These are phyloP conservation scores for Thalassiosira pacifica DNA, from an alignment of 352 stramenopile genomes.

Conservation along the genomic window DNA sequence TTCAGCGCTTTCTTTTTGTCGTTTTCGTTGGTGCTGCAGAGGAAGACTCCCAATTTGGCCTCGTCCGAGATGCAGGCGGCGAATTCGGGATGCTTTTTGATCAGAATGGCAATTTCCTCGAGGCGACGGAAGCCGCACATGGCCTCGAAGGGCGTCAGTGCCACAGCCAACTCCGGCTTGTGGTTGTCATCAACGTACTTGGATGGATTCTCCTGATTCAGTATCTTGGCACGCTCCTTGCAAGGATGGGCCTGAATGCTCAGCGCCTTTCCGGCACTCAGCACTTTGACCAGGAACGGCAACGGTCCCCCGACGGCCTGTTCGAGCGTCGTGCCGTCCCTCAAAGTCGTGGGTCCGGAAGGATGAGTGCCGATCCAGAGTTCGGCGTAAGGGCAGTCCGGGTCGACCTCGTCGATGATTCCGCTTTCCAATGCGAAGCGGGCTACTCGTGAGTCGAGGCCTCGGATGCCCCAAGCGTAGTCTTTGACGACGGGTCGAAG, in stretches of 20 bases:
- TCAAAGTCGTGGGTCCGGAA: conserved; percentile 69
- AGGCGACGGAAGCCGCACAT: conserved; percentile 96
- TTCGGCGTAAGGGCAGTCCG: conserved; percentile 83
- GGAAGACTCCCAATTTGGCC: conserved; percentile 79
- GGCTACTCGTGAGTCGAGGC: conserved; percentile 78
- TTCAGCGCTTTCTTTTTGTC: conserved; percentile 79
- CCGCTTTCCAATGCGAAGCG: conserved; percentile 70
- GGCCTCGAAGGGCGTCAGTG: conserved; percentile 96
- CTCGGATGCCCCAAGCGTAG: conserved; percentile 83
- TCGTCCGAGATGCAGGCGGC: conserved; percentile 80
- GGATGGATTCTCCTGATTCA: conserved; percentile 89
- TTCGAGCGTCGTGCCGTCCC: conserved; percentile 56
- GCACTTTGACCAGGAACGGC: conserved; percentile 98
- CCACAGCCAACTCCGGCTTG: conserved; percentile 99
- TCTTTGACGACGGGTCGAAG: conserved; percentile 74
- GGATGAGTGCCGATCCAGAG: conserved; percentile 86
- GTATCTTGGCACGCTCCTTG: conserved; percentile 83
- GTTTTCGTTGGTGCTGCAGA: conserved; percentile 56
- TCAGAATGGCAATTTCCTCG: conserved; percentile 91
- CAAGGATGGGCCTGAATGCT: conserved; percentile 96
- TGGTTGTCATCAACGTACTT: conserved; percentile 99
- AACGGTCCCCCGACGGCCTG: conserved; percentile 86
- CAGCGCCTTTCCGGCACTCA: conserved; percentile 96
- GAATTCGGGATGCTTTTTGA: conserved; percentile 92
- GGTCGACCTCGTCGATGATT: conserved; percentile 78